Evolutionary conservation across 345 rosid genomes (phyloP), one percentile per base, ranked within the genome.

Genomic region (Acer campestre): DNA sequence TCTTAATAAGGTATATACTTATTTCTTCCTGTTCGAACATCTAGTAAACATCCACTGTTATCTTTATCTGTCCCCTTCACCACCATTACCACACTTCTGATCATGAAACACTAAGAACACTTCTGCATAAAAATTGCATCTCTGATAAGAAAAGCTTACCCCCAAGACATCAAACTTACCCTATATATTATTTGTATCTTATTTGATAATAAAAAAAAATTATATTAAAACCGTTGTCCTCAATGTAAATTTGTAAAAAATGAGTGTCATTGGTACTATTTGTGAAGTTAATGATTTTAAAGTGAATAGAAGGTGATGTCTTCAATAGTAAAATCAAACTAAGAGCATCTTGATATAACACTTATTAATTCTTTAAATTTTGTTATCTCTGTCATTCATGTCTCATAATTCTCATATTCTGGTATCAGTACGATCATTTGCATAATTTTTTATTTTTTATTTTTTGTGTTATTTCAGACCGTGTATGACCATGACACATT

Each of bases 401-500:
- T 18, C 63, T 16, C 22, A 1, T 8, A 22, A 20, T 46, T 63
- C 10, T 0, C 48, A 18, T 25, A 55, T 27, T 48, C 59, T 64
- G 61, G 66, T 31, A 7, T 61, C 75, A 51, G 55, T 18, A 42
- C 11, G 29, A 18, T 20, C 14, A 35, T 20, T 1, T 6, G 51
- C 49, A 18, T 56, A 16, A 2, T 10, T 67, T 46, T 78, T 35
- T 20, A 0, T 7, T 1, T 35, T 20, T 42, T 7, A 1, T 4
- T 4, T 5, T 0, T 49, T 55, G 14, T 55, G 14, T 64, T 31
- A 68, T 76, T 71, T 12, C 88, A 93, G 98, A 88, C 83, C 11
- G 98, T 97, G 77, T 94, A 90, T 48, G 98, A 97, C 79, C 91
- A 92, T 62, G 99, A 93, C 85, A 85, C 89, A 1, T 91, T 97